These are phyloP conservation scores for Leccinum pellstonianum DNA, from an alignment of 768 basidiomycete species.

Conservation along the genomic window DNA sequence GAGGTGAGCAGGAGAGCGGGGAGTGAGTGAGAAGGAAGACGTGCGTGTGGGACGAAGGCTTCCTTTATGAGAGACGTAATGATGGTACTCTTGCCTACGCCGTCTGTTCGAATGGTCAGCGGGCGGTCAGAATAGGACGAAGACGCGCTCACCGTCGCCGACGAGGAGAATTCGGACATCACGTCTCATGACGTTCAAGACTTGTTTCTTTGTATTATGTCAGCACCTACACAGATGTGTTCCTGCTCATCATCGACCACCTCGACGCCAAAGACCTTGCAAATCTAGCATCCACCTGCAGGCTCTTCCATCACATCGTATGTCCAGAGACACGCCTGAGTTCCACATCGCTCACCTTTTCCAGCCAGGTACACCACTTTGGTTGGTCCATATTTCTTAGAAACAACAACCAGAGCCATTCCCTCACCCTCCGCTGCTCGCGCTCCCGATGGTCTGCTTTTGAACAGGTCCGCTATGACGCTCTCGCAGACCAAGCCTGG, in stretches of 20 bases:
- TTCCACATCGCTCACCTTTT: background rate
- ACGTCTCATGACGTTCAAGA: slow-evolving; percentile 59
- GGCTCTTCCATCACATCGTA: slow-evolving; percentile 40
- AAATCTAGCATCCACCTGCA: slow-evolving; percentile 22
- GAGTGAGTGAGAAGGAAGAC: slow-evolving; percentile 17
- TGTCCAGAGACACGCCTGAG: background rate
- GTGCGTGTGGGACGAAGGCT: slow-evolving; percentile 85
- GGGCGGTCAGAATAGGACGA: background rate
- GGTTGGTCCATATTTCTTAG: slow-evolving; percentile 59
- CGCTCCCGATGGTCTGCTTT: slow-evolving; percentile 45
- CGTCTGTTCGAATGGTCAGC: slow-evolving; percentile 54
- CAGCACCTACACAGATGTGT: slow-evolving; percentile 37
- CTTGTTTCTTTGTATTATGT: slow-evolving; percentile 16
- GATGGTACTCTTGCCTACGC: slow-evolving; percentile 97
- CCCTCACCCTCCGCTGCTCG: slow-evolving; percentile 48
- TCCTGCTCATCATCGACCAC: slow-evolving; percentile 52
- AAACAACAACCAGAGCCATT: slow-evolving; percentile 45
- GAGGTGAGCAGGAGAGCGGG: slow-evolving; percentile 4
- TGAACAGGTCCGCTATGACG: slow-evolving; percentile 48
- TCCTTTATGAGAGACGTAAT: slow-evolving; percentile 97
- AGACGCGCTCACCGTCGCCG: slow-evolving; percentile 72
- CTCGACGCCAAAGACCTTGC: slow-evolving; percentile 45
- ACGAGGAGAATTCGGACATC: slow-evolving; percentile 94
- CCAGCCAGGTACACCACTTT: slow-evolving; percentile 45
- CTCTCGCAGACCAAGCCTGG: slow-evolving; percentile 57